Percentiles rank a stretch among this genome's conserved stretches.
These are phyloP conservation scores for Neurospora sp. DNA, from an alignment of 495 filamentous ascomycete genomes.

Conservation along the genomic window DNA sequence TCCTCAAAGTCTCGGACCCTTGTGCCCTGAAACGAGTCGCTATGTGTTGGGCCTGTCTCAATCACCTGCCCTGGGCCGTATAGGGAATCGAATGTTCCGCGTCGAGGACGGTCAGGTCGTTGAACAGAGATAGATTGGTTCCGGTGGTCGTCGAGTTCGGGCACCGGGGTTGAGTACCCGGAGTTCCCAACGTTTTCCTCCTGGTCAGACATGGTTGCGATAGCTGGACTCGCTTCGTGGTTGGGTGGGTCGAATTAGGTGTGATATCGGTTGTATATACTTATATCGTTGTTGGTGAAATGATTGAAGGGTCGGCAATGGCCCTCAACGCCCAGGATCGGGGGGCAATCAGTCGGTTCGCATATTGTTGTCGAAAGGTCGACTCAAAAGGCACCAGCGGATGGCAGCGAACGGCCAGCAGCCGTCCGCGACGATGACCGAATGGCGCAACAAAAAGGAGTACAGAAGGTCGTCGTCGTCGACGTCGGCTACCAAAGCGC, in stretches of 20 bases:
- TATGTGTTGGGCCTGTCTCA: conserved; percentile 16
- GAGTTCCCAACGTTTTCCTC: conserved; percentile 36
- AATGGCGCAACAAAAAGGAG: not conserved
- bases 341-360: conserved; percentile 16
- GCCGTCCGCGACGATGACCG: conserved; percentile 24
- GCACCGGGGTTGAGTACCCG: conserved; percentile 65
- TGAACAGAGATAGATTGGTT: conserved; percentile 62
- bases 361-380: conserved; percentile 20
- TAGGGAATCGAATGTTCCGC: conserved; percentile 47
- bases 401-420: conserved; percentile 29
- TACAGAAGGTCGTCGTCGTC: not conserved
- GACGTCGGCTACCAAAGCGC: not conserved
- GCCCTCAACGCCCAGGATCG: conserved; percentile 14
- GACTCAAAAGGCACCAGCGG: conserved; percentile 25
- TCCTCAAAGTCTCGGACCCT: conserved; percentile 54
- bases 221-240: conserved; percentile 1
- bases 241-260: not conserved
- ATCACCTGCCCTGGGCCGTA: conserved; percentile 36
- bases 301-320: conserved; percentile 10
- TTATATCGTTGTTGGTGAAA: not conserved
- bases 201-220: conserved; percentile 47
- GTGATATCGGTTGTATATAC: not conserved
- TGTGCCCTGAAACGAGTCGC: conserved; percentile 21
- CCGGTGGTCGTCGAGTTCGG: conserved; percentile 89
- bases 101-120: conserved; percentile 38